A percentile compares a stretch with the other conserved stretches of the same genome.
Conservation (phyloP, 2,329 filamentous ascomycete genomes). For the Hypoxylon sp. region DNA sequence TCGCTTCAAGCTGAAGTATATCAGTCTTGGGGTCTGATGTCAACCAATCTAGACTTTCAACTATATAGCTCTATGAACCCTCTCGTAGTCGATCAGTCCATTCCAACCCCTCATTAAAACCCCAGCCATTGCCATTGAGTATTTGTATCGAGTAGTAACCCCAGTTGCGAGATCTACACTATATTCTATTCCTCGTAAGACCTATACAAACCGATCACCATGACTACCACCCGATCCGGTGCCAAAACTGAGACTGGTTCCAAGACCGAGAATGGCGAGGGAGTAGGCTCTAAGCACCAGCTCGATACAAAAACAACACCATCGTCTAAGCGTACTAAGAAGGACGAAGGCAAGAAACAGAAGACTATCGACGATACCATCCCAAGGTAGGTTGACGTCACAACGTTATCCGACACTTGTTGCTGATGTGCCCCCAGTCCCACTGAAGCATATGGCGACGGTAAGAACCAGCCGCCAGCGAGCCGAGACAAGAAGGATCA, state of each 20-base stretch:
- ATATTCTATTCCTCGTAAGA: not conserved
- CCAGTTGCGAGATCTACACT: not conserved
- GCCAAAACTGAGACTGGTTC: conserved; percentile 35
- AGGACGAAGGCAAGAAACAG: conserved; percentile 59
- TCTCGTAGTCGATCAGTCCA: not conserved
- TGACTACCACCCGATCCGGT: conserved; percentile 49
- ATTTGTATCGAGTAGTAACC: not conserved
- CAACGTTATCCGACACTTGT: conserved; percentile 5
- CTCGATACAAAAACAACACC: conserved; percentile 53
- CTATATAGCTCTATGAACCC: not conserved
- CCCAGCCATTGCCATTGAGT: not conserved
- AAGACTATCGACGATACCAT: conserved; percentile 68
- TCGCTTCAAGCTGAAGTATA: conserved; percentile 19
- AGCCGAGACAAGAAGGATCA: conserved; percentile 52
- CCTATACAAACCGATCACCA: conserved; percentile 16
- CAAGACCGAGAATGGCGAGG: conserved; percentile 28
- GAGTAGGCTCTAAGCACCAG: conserved; percentile 56
- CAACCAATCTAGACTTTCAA: not conserved
- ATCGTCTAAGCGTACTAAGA: conserved; percentile 59
- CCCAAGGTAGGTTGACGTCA: conserved; percentile 46
- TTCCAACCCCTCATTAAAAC: not conserved
- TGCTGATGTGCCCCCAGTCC: conserved; percentile 41
- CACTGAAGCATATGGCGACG: conserved; percentile 47
- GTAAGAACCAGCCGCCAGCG: conserved; percentile 23
- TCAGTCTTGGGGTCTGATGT: not conserved